phyloP scores from a whole-genome alignment of 768 basidiomycete species.

The Podaxis mareebaensis region DNA sequence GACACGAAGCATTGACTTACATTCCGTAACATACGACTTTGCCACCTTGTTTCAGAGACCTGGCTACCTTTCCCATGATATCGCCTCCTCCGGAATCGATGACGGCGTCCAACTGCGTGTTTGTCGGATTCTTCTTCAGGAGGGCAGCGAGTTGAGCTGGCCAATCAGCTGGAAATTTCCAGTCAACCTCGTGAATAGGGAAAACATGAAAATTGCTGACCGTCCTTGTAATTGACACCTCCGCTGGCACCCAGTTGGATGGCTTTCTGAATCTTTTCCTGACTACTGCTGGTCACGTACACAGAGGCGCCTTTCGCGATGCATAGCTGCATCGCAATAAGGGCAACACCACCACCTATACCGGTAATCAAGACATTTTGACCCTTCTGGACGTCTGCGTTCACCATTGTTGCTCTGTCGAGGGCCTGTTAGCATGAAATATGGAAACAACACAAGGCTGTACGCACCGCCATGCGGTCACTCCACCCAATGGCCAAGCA shows the following conservation, averaged over 20 bases:
- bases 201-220: conserved; percentile 35
- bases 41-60: conserved; percentile 56
- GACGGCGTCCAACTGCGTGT: conserved; percentile 51
- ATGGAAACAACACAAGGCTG: neutral
- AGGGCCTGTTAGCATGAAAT: neutral
- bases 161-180: conserved; percentile 39
- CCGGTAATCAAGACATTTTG: conserved; percentile 82
- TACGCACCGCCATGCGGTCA: conserved; percentile 83
- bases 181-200: neutral
- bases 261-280: conserved; percentile 70
- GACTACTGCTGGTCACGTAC: conserved; percentile 77
- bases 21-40: conserved; percentile 68
- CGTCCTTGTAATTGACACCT: conserved; percentile 72
- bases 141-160: conserved; percentile 44
- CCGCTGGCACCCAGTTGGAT: conserved; percentile 69
- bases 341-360: conserved; percentile 83
- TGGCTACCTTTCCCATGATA: conserved; percentile 51
- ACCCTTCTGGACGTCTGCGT: conserved; percentile 60
- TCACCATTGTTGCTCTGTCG: conserved; percentile 33
- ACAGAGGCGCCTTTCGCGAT: conserved; percentile 75
- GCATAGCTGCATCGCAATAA: conserved; percentile 73
- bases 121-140: conserved; percentile 35
- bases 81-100: conserved; percentile 74
- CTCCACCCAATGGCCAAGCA: conserved; percentile 74
- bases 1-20: conserved; percentile 33